Evolutionary conservation across 805 yeast genomes (phyloP), one percentile per base, ranked within the genome.

Genomic region (Pichia californica): DNA sequence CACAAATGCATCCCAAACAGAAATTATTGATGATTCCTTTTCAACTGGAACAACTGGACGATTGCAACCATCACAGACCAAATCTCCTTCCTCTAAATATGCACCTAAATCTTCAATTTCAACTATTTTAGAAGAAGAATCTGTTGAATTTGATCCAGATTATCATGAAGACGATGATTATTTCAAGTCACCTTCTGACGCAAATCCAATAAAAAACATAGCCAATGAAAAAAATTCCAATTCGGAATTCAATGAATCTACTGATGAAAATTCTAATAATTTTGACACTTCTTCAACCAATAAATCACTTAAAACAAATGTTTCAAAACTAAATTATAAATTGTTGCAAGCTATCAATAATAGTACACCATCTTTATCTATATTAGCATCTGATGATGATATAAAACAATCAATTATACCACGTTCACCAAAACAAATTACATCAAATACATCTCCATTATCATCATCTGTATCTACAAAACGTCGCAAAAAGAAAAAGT

Each of bases 41-140:
- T 18, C 41, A 11, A 9, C 31, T 3, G 7, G 23, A 21, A 16
- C 18, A 10, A 19, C 39, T 3, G 3, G 8, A 16, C 18, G 5
- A 19, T 35, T 3, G 3, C 13, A 18, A 11, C 35, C 11, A 5
- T 23, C 31, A 4, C 7, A 10, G 13, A 18, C 34, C n/a, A n/a
- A n/a, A n/a, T 27, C 43, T 13, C 14, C 40, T n/a, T 18, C 16
- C 11, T 14, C 18, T 9, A 40, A 27, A 34, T 33, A 32, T 25
- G 11, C 34, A 7, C 36, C 34, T 3, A 40, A 40, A 31, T 36
- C 40, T 26, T 31, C 40, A 5, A 56, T 59, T 21, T 44, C 65
- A 4, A 61, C 66, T 2, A 61, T 59, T 11, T 49, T 57, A 4
- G 67, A 62, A 4, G 67, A 62, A 40, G 68, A 63, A 38, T 66